phyloP scores from a whole-genome alignment of 441 rosid species.

The Geranium incanum region DNA sequence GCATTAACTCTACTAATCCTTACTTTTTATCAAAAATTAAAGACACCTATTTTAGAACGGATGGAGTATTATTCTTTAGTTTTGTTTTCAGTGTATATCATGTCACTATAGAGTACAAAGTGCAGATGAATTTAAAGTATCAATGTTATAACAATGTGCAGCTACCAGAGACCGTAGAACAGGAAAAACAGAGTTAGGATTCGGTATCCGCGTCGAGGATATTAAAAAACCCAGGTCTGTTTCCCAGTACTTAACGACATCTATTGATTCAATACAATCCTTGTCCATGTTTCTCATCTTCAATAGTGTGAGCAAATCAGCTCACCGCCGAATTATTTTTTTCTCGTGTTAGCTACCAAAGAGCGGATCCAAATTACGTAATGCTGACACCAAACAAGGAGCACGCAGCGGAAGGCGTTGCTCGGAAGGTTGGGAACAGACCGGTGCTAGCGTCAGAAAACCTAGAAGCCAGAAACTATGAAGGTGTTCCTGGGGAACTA shows the following conservation, averaged over 20 bases:
- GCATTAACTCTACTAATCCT: too few species aligned
- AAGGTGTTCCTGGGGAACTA: not conserved
- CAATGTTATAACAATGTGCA: conserved; percentile 26
- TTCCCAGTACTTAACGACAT: not conserved
- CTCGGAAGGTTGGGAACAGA: conserved; percentile 1
- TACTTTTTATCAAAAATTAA: too few species aligned
- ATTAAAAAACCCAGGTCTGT: conserved; percentile 75
- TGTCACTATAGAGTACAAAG: not conserved
- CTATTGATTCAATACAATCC: not conserved
- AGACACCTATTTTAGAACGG: not conserved
- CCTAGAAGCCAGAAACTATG: not conserved
- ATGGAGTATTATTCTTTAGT: not conserved
- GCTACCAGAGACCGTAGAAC: conserved; percentile 57
- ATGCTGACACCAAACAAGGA: conserved; percentile 8
- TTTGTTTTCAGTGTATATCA: not conserved
- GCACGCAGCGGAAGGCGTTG: not conserved
- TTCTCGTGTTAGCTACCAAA: not conserved
- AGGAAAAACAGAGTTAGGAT: conserved; percentile 49
- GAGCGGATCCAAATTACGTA: not conserved
- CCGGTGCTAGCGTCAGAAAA: not conserved
- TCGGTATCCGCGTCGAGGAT: conserved; percentile 73
- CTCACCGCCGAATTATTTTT: not conserved
- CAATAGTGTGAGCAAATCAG: not conserved
- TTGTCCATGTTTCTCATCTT: not conserved
- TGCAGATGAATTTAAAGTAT: not conserved